Percentiles rank a stretch among this genome's conserved stretches.
These are phyloP conservation scores for Solanum dulcamara DNA, from an alignment of 257 asterid genomes.

Conservation along the genomic window DNA sequence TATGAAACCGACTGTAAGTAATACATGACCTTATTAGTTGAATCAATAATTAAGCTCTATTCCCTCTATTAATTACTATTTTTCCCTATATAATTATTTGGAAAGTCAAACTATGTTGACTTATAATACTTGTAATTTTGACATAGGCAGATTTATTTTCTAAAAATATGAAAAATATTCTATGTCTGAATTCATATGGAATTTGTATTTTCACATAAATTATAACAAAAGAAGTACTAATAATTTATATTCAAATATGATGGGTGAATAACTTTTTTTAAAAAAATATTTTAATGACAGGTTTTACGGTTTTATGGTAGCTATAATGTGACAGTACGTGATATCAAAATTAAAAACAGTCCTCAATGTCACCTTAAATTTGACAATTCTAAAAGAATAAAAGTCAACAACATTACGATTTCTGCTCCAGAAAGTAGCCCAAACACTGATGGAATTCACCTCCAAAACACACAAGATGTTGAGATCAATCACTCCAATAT, in stretches of 20 bases:
- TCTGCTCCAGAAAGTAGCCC: slow-evolving; percentile 67
- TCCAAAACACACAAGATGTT: slow-evolving; percentile 69
- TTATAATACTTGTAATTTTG: too few relatives aligned
- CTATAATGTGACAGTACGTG: slow-evolving; percentile 40
- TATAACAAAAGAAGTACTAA: too few relatives aligned
- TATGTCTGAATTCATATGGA: too few relatives aligned
- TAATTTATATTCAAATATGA: too few relatives aligned
- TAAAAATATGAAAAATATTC: too few relatives aligned
- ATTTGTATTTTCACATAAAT: too few relatives aligned
- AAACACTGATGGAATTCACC: slow-evolving; percentile 83
- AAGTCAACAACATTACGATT: slow-evolving; percentile 51
- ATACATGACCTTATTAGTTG: neutral
- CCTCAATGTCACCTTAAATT: slow-evolving; percentile 78
- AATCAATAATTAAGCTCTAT: neutral
- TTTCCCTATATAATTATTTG: too few relatives aligned
- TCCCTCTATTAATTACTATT: too few relatives aligned
- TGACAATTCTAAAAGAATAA: slow-evolving; percentile 48
- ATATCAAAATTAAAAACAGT: slow-evolving; percentile 42
- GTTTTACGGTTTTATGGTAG: slow-evolving; percentile 70
- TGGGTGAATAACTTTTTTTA: neutral
- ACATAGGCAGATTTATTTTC: too few relatives aligned
- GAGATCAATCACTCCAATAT: slow-evolving; percentile 57
- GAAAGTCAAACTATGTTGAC: too few relatives aligned
- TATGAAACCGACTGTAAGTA: slow-evolving; percentile 68
- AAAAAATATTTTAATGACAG: slow-evolving; percentile 14